Conservation (phyloP, 768 basidiomycete species). For the Lactifluus rugatus region DNA sequence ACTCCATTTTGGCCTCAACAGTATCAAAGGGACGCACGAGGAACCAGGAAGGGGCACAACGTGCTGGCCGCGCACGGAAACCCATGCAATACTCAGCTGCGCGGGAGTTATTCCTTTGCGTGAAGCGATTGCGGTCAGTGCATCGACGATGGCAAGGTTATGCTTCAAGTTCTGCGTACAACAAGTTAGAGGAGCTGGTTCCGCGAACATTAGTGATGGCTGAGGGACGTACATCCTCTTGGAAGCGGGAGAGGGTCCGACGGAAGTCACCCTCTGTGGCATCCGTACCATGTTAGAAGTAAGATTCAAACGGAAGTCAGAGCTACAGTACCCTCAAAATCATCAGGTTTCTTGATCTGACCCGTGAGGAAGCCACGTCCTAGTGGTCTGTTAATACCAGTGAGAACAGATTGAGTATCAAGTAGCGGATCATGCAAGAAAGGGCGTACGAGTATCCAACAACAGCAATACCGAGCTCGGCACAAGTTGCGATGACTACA, state of each 20-base stretch:
- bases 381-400: conserved; percentile 32
- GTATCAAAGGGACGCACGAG: conserved; percentile 24
- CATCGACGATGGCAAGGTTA: conserved; percentile 36
- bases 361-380: conserved; percentile 47
- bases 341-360: conserved; percentile 31
- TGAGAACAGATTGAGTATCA: background rate
- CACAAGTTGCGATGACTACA: conserved; percentile 41
- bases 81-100: conserved; percentile 34
- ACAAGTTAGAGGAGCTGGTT: background rate
- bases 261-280: conserved; percentile 33
- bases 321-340: conserved; percentile 24
- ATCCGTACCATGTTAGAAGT: background rate
- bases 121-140: conserved; percentile 31
- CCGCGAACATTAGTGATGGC: conserved; percentile 9
- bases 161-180: conserved; percentile 29
- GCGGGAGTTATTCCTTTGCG: conserved; percentile 35
- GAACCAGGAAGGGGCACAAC: conserved; percentile 42
- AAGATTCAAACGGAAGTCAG: no score
- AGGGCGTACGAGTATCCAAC: conserved; percentile 46
- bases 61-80: conserved; percentile 27
- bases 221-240: conserved; percentile 26
- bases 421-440: background rate
- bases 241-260: conserved; percentile 28
- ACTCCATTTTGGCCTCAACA: background rate
- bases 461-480: conserved; percentile 49